Base-by-base conservation (phyloP, 306 rosid species). In the Biancaea sappan region DNA sequence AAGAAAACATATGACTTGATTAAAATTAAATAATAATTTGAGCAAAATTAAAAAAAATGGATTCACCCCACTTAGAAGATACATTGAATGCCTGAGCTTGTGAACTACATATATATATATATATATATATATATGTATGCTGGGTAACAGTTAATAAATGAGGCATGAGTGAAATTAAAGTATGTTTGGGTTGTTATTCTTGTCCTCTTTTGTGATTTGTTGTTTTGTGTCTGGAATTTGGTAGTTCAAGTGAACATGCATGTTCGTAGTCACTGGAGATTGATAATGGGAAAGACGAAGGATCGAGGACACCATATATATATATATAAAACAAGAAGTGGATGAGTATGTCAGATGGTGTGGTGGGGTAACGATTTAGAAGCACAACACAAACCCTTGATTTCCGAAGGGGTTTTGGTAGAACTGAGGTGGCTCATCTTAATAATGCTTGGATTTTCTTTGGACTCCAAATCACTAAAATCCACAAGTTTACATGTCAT, bases 311-410 rank as follows among this genome's bases (percentile, higher is more conserved):
- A n/a, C n/a, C n/a, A n/a, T n/a, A n/a, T n/a, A n/a, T n/a, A n/a
- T n/a, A n/a, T n/a, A n/a, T n/a, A n/a, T n/a, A n/a, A 46, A 46
- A 46, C 52, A 46, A 46, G 52, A 46, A 46, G 52, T 46, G 21
- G 21, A n/a, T n/a, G n/a, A n/a, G 56, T 50, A n/a, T 50, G 56
- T 18, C 56, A 50, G 25, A 3, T 6, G 25, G 2, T 18, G 56
- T n/a, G 18, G 56, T 50, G 85, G 90, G 83, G 80, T 46, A 65
- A 54, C 78, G 31, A 29, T 77, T 70, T 79, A 61, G 11, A 48
- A 70, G 72, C 84, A 88, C 76, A 71, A 73, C 84, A 88, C 76
- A 71, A 73, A 75, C 64, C 91, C 89, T 22, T 82, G 61, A 84
- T 82, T 82, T 78, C 63, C 46, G 81, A 74, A 75, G 68, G 81